Percentiles rank a stretch among this genome's conserved stretches.
phyloP scores from a whole-genome alignment of 768 basidiomycete species.

The Galerina marginata region DNA sequence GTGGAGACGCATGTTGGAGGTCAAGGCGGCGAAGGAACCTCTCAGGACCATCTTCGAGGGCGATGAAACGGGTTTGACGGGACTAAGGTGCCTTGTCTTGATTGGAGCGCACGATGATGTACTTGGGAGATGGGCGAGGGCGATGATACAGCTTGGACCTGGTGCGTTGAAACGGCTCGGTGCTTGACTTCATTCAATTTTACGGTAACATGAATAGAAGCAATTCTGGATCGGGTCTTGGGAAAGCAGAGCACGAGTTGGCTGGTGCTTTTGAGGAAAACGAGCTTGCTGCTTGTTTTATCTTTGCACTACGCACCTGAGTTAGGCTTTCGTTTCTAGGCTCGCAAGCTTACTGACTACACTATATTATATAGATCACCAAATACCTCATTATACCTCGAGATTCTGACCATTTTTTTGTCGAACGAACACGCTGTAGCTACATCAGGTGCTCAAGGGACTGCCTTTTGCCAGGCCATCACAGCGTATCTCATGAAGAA shows the following conservation, averaged over 20 bases:
- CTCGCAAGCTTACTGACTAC: not conserved
- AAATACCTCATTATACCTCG: slow-evolving; percentile 51
- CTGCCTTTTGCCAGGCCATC: slow-evolving; percentile 37
- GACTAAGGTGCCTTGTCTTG: slow-evolving; percentile 69
- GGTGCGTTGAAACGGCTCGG: slow-evolving; percentile 31
- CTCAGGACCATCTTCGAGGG: slow-evolving; percentile 55
- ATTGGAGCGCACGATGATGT: slow-evolving; percentile 56
- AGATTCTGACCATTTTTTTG: slow-evolving; percentile 55
- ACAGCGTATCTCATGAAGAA: slow-evolving; percentile 51
- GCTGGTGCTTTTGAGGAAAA: slow-evolving; percentile 62
- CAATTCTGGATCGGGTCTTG: slow-evolving; percentile 43
- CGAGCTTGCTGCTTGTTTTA: slow-evolving; percentile 52
- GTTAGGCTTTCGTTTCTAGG: slow-evolving; percentile 42
- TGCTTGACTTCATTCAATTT: not conserved
- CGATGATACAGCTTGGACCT: slow-evolving; percentile 36
- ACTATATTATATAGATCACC: slow-evolving; percentile 45
- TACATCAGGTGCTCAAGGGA: slow-evolving; percentile 36
- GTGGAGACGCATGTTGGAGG: slow-evolving; percentile 63
- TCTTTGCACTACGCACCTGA: slow-evolving; percentile 53
- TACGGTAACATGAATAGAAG: slow-evolving; percentile 28
- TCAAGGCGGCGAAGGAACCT: slow-evolving; percentile 43
- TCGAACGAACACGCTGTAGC: slow-evolving; percentile 29
- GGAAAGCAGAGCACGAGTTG: slow-evolving; percentile 52
- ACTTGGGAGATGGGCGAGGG: slow-evolving; percentile 52
- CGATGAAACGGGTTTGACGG: slow-evolving; percentile 58